phyloP scores from a whole-genome alignment of 768 basidiomycete species.

The Cyathus striatus region DNA sequence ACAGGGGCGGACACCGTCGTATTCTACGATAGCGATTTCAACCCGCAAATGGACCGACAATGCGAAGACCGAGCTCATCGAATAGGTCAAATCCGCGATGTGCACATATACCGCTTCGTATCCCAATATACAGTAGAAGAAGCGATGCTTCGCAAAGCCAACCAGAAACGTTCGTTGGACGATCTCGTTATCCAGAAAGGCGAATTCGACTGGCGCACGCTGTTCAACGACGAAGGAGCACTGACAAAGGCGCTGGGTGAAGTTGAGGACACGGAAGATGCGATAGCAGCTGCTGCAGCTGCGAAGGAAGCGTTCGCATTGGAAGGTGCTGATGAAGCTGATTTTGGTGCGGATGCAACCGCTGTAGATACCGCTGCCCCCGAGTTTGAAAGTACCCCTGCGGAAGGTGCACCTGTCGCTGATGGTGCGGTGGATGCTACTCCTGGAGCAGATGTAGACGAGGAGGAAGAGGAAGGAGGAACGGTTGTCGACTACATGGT shows the following conservation, averaged over 20 bases:
- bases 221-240: constrained; percentile 65
- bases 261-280: constrained; percentile 87
- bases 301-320: constrained; percentile 65
- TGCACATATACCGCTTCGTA: constrained; percentile 94
- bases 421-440: constrained; percentile 11
- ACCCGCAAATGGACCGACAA: constrained; percentile 96
- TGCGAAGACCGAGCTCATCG: constrained; percentile 97
- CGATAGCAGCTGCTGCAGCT: constrained; percentile 73
- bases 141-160: constrained; percentile 94
- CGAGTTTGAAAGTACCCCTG: constrained; percentile 3
- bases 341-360: constrained; percentile 54
- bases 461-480: constrained; percentile 58
- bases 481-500: constrained; percentile 87
- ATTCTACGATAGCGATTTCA: constrained; percentile 97
- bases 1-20: constrained; percentile 96
- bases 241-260: constrained; percentile 75
- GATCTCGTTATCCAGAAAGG: constrained; percentile 90
- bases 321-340: constrained; percentile 76
- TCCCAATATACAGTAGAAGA: constrained; percentile 91
- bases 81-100: constrained; percentile 96
- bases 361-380: constrained; percentile 38
- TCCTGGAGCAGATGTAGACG: constrained; percentile 18
- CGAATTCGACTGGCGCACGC: constrained; percentile 89
- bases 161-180: constrained; percentile 92
- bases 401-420: not conserved